Base-by-base conservation (phyloP, 2,329 filamentous ascomycete genomes). In the Talaromyces atroroseus region DNA sequence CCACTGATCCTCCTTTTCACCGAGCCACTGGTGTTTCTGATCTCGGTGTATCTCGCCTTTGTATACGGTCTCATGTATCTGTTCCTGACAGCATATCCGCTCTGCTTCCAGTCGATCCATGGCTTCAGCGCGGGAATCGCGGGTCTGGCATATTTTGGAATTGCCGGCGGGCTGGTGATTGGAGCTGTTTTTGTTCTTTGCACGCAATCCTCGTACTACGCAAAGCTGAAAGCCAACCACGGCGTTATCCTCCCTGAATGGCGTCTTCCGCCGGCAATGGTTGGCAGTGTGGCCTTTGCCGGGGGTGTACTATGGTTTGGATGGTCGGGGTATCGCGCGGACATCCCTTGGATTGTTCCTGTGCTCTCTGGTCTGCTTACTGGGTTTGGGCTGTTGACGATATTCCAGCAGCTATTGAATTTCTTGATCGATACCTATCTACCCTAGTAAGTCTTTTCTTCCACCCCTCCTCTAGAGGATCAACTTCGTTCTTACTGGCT, bases 1-100 rank as follows among this genome's bases (percentile, higher is more conserved):
- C 73, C 73, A 4, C 60, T 75, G 21, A 64, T 64, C 4, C 68
- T 75, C 61, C 67, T 75, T 2, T 60, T 74, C 46, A 74, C 71
- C 0, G 74, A 76, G 56, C 73, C 72, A 0, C 74, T 75, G 51
- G 66, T 75, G 1, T 63, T 72, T 1, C 57, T 71, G 5, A 55
- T 74, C 10, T 65, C 67, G 3, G 24, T 64, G 3, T 69, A 71
- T 42, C 66, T 71, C 60, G 64, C 65, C 1, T 69, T 69, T 36
- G 66, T 70, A 5, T 70, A 52, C 14, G 49, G 49, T 4, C 50
- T 66, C 18, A 49, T 59, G 18, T 66, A 65, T 47, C 59, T 59
- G 12, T 49, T 64, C 34, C 56, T 66, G 3, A 47, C 59, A 16
- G 63, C 64, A 5, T 66, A 61, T 21, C 64, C 65, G 23, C 51